phyloP scores from a whole-genome alignment of 129 eudicot genomes.

The Flaveria linearis region DNA sequence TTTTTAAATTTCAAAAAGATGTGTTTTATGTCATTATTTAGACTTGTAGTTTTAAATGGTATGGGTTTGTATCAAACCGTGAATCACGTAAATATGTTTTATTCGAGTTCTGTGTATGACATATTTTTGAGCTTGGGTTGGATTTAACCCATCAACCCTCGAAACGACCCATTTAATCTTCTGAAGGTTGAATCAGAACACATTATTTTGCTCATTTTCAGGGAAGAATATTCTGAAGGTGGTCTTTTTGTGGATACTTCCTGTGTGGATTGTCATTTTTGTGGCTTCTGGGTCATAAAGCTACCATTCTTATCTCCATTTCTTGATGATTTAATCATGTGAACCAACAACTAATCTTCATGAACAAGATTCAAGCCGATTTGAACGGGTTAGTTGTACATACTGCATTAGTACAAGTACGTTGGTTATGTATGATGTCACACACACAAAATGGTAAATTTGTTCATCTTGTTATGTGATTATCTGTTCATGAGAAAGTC shows the following conservation, averaged over 20 bases:
- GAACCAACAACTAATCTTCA: conserved; percentile 16
- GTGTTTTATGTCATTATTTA: background rate
- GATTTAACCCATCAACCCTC: background rate
- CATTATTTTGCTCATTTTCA: conserved; percentile 22
- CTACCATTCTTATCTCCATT: conserved; percentile 58
- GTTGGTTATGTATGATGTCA: conserved; percentile 4
- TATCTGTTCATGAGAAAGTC: background rate
- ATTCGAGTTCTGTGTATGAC: background rate
- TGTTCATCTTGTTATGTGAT: background rate
- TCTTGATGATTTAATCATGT: conserved; percentile 68
- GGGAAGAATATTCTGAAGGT: conserved; percentile 62
- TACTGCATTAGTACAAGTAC: background rate
- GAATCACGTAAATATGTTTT: background rate
- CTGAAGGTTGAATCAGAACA: background rate
- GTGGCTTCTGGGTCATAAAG: conserved; percentile 61
- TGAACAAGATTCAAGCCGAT: background rate
- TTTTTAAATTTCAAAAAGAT: background rate
- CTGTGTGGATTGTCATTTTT: conserved; percentile 69
- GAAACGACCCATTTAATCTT: background rate
- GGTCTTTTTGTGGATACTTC: conserved; percentile 57
- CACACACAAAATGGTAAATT: conserved; percentile 4
- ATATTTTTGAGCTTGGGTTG: background rate
- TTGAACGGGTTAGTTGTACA: conserved; percentile 2
- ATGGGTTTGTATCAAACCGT: background rate
- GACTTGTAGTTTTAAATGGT: too few species aligned